A percentile compares a stretch with the other conserved stretches of the same genome.
These are phyloP conservation scores for Cladophialophora yegresii DNA, from an alignment of 2,329 filamentous ascomycete genomes.

Conservation along the genomic window DNA sequence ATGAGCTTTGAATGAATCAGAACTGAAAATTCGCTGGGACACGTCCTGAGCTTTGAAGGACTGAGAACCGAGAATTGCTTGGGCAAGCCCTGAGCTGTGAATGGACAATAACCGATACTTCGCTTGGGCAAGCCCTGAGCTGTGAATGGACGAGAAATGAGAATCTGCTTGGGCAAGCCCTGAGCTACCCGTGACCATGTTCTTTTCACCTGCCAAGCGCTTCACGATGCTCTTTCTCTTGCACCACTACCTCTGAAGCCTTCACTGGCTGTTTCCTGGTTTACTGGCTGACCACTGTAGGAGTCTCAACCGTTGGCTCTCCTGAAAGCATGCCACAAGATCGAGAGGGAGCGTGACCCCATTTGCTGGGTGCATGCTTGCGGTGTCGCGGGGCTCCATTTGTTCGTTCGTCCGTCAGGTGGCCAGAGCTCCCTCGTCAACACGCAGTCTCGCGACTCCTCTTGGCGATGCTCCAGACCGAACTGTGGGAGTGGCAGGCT, in stretches of 20 bases:
- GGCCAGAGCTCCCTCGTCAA: neutral
- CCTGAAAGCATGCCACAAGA: neutral
- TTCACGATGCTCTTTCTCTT: neutral
- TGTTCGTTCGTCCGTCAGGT: too few relatives aligned
- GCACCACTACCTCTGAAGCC: neutral
- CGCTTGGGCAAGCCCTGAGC: slow-evolving; percentile 6
- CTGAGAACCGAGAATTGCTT: slow-evolving; percentile 1
- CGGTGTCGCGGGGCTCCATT: neutral
- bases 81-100: slow-evolving; percentile 3
- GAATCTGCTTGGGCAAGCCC: slow-evolving; percentile 6
- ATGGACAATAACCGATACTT: neutral
- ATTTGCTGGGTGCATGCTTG: neutral
- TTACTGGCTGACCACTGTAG: neutral
- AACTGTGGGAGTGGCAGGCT: neutral
- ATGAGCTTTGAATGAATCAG: slow-evolving; percentile 3
- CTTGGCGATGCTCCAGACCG: neutral
- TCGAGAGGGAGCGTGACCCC: neutral
- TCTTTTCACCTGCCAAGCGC: neutral
- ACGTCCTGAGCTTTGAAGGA: neutral
- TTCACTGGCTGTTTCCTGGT: neutral
- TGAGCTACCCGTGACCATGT: neutral
- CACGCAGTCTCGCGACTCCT: neutral
- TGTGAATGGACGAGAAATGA: neutral
- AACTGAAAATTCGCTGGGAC: neutral
- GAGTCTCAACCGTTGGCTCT: neutral